Evolutionary conservation across 495 filamentous ascomycete species (phyloP).

Genomic region (Neurospora africana): DNA sequence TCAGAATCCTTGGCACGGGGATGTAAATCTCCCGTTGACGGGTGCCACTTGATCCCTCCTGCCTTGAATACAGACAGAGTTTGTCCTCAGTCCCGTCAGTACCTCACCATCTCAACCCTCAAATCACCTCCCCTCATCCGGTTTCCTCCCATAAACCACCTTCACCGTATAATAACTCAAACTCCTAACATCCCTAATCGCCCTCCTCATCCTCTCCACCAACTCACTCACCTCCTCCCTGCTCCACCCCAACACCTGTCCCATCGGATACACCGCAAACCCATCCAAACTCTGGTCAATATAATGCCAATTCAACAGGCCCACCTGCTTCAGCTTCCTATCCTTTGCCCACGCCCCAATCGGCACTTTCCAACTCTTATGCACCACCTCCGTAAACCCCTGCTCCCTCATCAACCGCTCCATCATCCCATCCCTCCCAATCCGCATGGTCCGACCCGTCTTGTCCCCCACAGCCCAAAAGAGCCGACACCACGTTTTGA

Average conservation of each 20-base stretch:
- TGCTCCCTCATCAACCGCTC: neutral
- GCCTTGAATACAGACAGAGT: too few species aligned
- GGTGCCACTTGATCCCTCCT: neutral
- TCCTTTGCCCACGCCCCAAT: slow-evolving; percentile 10
- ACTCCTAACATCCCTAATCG: neutral
- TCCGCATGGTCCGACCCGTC: neutral
- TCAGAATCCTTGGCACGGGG: neutral
- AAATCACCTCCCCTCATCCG: neutral
- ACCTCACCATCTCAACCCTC: neutral
- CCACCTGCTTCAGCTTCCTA: slow-evolving; percentile 4
- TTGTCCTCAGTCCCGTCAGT: too few species aligned
- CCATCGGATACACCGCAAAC: slow-evolving; percentile 2
- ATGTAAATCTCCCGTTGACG: neutral
- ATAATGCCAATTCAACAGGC: neutral
- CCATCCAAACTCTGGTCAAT: slow-evolving; percentile 7
- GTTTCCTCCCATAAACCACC: slow-evolving; percentile 14
- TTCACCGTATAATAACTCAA: neutral
- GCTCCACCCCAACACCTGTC: slow-evolving; percentile 3
- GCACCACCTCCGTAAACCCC: neutral
- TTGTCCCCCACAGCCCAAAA: slow-evolving; percentile 6
- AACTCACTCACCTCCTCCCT: neutral
- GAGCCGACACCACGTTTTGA: slow-evolving; percentile 2
- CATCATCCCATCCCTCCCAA: neutral
- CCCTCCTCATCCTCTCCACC: neutral
- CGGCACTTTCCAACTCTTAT: slow-evolving; percentile 5